Evolutionary conservation across 768 basidiomycete genomes (phyloP), one percentile per base, ranked within the genome.

Genomic region (Mycena venus): DNA sequence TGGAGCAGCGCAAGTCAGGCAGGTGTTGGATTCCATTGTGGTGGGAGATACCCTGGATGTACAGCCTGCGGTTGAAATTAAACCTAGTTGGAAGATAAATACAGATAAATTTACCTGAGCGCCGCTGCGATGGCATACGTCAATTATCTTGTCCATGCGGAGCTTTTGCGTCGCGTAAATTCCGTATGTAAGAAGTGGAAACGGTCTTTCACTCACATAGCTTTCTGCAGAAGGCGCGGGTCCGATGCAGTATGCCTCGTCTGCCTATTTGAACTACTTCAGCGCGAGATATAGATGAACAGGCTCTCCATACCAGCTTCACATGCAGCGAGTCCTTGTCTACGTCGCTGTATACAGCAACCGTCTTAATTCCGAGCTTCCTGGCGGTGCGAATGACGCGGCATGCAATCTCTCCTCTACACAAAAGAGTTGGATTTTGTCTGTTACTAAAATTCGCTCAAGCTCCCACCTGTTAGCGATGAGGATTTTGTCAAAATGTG

Each of bases 331-430:
- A 89, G 79, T 93, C 87, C 62, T 86, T 90, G 76, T 99, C 97
- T 9, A 91, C 95, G 58, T 97, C 95, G 73, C 94, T 96, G 80
- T 94, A 98, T 9, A 99, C 95, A 0, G 96, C 96, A 19, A 98
- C 97, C 0, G 95, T 96, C 88, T 90, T 93, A 81, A 98, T 93
- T 0, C 97, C 97, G 4, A 98, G 86, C 80, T 94, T 94, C 82
- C 88, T 91, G 3, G 96, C 95, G 0, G 97, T 98, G 29, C 95
- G 92, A 68, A 98, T 98, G 53, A 99, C 95, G 23, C 97, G 93
- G 82, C 97, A 98, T 7, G 97, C 96, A 75, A 99, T 99, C 84
- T 99, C 97, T 58, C 97, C 97, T 82, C 96, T 98, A 74, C 17
- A 40, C n/a, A n/a, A n/a, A 14, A 32, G 2, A 53, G 38, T 27